Evolutionary conservation across 108 stramenopile species (phyloP), one percentile per base, ranked within the genome.

Genomic region (Schizochytrium sp.): DNA sequence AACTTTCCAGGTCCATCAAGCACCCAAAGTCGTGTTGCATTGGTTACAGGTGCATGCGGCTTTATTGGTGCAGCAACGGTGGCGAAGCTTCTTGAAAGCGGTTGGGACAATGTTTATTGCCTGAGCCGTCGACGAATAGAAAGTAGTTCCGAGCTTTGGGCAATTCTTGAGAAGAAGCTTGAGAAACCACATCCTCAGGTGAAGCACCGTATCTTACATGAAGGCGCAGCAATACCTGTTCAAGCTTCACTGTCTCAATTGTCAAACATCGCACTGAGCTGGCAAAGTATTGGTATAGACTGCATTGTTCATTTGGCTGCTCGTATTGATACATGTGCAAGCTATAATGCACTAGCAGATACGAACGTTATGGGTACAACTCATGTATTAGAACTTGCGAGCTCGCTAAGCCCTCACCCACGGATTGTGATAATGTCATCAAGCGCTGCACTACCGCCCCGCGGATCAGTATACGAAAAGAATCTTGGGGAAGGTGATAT

Each of bases 41-140:
- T 69, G 64, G 64, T 69, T 0, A 69, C 64, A 7, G 64, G 64
- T 44, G 64, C 64, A 44, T 69, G 64, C 64, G 64, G 64, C 64
- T 69, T 69, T 3, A 38, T 69, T 7, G 64, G 64, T 44, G 7
- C 64, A 44, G 42, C 64, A 44, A 69, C 64, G 19, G 64, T 69
- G 12, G 28, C 28, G 10, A 10, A 1, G 42, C 64, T 69, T 44
- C 42, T 69, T 38, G 28, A 15, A 7, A 15, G 10, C 42, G 64
- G 64, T 3, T 69, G 7, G 12, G 28, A 28, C 28, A 69, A 0
- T 38, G 64, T 69, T 5, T 69, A 69, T 15, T 69, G 64, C 44
- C 28, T 69, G 12, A 69, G 12, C 12, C 12, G 64, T 8, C 7
- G 28, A 69, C 19, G 5, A 8, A 13, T 69, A 7, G 2, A 8